Conservation (phyloP, 2,329 filamentous ascomycete genomes). For the Fusarium longipes region DNA sequence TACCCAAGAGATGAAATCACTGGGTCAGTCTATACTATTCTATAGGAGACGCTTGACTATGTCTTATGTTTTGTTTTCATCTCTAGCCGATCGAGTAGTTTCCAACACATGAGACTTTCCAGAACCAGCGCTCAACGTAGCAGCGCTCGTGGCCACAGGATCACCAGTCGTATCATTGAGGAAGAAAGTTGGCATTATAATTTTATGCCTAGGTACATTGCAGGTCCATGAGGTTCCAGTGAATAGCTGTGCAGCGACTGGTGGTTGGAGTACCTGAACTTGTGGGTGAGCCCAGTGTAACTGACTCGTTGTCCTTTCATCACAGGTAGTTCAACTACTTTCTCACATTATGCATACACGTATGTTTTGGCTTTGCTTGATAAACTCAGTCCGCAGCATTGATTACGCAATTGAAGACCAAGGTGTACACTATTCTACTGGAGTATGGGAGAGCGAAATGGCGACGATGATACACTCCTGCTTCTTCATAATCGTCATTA, state of each 20-base stretch:
- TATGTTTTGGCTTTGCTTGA: not conserved
- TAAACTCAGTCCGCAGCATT: not conserved
- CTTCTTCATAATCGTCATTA: not conserved
- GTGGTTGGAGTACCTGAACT: not conserved
- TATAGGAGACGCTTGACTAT: too few species aligned
- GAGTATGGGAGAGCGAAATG: not conserved
- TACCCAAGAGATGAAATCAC: too few species aligned
- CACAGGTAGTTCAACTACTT: not conserved
- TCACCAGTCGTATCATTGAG: not conserved
- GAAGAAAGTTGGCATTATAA: not conserved
- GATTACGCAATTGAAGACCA: not conserved
- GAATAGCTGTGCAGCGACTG: too few species aligned
- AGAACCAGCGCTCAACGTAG: not conserved
- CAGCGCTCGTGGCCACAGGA: not conserved
- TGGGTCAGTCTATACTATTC: too few species aligned
- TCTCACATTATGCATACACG: not conserved
- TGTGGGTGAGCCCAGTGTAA: not conserved
- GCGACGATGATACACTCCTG: not conserved
- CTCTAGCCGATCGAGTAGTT: not conserved
- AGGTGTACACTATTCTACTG: not conserved
- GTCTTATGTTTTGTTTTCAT: too few species aligned
- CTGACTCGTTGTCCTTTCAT: slow-evolving; percentile 8
- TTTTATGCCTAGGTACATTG: not conserved
- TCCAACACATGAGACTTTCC: not conserved
- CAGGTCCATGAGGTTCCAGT: not conserved